phyloP scores from a whole-genome alignment of 2,329 filamentous ascomycete genomes.

The Colletotrichum tropicicola region DNA sequence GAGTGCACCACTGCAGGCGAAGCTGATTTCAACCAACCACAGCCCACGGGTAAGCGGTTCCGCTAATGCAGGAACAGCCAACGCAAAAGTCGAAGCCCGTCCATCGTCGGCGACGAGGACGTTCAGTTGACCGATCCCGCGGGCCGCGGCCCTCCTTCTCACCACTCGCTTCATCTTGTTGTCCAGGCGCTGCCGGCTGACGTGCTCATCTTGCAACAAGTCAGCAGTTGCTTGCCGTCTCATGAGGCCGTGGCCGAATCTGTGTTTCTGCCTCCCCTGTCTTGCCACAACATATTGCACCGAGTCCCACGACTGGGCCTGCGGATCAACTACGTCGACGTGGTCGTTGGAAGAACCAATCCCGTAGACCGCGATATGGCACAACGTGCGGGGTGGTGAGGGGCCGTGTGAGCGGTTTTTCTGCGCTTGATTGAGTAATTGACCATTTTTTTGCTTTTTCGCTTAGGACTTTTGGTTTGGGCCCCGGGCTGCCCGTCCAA shows the following conservation, averaged over 20 bases:
- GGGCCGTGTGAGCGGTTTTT: conserved; percentile 22
- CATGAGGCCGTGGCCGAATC: neutral
- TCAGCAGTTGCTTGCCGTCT: neutral
- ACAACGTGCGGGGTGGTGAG: neutral
- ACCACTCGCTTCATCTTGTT: neutral
- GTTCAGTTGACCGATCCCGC: neutral
- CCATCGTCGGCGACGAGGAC: neutral
- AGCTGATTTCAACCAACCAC: neutral
- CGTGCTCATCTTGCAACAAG: neutral
- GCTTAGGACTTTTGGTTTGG: conserved; percentile 2
- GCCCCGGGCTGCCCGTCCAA: neutral
- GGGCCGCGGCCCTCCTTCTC: neutral
- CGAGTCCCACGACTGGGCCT: conserved; percentile 7
- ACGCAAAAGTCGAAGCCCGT: neutral
- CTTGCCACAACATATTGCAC: conserved; percentile 5
- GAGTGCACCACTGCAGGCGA: conserved; percentile 5
- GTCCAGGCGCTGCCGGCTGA: neutral
- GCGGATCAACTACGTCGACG: conserved; percentile 16
- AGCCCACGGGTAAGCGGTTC: conserved; percentile 14
- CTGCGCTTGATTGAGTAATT: neutral
- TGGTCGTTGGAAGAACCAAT: conserved; percentile 19
- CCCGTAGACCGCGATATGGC: neutral
- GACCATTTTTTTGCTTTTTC: conserved; percentile 4
- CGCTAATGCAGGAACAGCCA: conserved; percentile 29
- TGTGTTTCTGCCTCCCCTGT: neutral